Evolutionary conservation across 148 eudicot genomes (phyloP).

Genomic region (Rhododendron griersonianum): DNA sequence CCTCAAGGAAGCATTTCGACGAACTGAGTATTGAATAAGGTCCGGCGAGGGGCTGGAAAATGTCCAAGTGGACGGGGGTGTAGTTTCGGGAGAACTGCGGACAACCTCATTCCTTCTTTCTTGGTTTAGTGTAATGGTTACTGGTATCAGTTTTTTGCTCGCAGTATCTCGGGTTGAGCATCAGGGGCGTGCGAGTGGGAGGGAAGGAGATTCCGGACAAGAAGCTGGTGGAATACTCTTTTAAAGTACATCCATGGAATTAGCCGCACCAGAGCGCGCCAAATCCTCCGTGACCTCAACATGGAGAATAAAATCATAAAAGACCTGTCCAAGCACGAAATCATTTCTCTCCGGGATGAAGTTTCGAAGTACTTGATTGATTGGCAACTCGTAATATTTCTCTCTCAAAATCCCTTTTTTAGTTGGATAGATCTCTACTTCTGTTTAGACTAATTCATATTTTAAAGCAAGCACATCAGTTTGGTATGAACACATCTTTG

Average conservation of each 20-base stretch:
- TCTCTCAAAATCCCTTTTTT: background rate
- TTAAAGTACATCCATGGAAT: conserved; percentile 60
- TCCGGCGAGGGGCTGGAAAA: background rate
- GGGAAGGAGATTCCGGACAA: conserved; percentile 56
- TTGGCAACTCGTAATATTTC: conserved; percentile 47
- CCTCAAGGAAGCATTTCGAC: background rate
- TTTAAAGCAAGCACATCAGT: background rate
- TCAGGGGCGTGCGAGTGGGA: conserved; percentile 55
- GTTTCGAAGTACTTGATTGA: conserved; percentile 54
- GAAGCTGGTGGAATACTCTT: conserved; percentile 49
- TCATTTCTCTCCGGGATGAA: conserved; percentile 40
- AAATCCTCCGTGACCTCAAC: conserved; percentile 44
- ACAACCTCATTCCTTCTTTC: background rate
- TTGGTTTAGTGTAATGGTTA: background rate
- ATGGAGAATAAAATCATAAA: conserved; percentile 56
- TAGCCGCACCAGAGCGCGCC: conserved; percentile 39
- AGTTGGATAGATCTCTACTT: background rate
- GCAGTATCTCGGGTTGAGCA: conserved; percentile 31
- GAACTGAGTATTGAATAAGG: background rate
- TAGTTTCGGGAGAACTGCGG: background rate
- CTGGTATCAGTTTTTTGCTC: background rate
- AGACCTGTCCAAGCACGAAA: conserved; percentile 48
- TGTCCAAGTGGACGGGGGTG: background rate
- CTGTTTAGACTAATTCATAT: background rate
- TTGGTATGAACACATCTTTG: background rate